phyloP scores from a whole-genome alignment of 2,329 filamentous ascomycete genomes.

The Alternaria arborescens region DNA sequence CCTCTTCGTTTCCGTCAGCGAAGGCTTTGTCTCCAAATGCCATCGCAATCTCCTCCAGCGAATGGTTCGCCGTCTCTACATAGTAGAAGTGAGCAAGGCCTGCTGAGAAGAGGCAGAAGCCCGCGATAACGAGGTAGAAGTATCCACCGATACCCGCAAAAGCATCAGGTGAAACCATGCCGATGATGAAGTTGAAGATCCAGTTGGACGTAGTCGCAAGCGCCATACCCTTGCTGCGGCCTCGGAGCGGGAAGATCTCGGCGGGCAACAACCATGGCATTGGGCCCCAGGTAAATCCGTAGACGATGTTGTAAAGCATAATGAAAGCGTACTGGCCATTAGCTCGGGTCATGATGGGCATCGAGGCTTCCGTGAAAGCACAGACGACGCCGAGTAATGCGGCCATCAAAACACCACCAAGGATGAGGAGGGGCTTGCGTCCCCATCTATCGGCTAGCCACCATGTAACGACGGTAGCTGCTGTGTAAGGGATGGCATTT shows the following conservation, averaged over 20 bases:
- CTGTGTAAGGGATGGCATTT: too few species aligned
- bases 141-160: constrained; percentile 51
- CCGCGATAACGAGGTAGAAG: constrained; percentile 55
- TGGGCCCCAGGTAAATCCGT: constrained; percentile 53
- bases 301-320: constrained; percentile 52
- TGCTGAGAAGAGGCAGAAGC: constrained; percentile 14
- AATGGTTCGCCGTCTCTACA: constrained; percentile 52
- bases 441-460: constrained; percentile 47
- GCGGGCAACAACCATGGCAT: constrained; percentile 29
- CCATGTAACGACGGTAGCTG: too few species aligned
- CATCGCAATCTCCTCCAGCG: constrained; percentile 52
- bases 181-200: constrained; percentile 52
- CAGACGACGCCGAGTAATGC: constrained; percentile 49
- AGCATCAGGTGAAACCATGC: constrained; percentile 55
- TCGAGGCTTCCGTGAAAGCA: constrained; percentile 49
- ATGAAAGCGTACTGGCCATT: constrained; percentile 53
- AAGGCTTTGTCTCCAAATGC: constrained; percentile 56
- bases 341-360: constrained; percentile 41
- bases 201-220: constrained; percentile 51
- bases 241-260: too few species aligned
- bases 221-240: too few species aligned
- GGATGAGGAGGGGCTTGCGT: constrained; percentile 50
- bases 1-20: constrained; percentile 30
- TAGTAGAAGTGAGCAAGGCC: constrained; percentile 54
- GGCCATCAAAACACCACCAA: constrained; percentile 46